Base-by-base conservation (phyloP, 768 basidiomycete genomes). In the Galerina sulciceps region DNA sequence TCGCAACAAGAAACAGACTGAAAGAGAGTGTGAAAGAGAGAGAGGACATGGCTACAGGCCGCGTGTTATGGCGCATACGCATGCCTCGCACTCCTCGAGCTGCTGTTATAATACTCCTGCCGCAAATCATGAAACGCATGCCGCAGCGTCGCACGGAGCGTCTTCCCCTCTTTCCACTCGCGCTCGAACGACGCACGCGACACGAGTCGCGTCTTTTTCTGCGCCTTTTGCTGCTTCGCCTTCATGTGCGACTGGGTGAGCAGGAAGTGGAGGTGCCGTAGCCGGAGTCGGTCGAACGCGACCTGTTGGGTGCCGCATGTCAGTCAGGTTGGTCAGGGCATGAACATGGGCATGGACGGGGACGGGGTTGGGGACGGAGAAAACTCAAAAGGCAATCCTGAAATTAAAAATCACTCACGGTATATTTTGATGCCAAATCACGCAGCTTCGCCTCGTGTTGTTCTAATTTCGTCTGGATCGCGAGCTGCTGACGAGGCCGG, bases 371-470 rank as follows among this genome's bases (percentile, higher is more conserved):
- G 26, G 5, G 26, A 31, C n/a, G n/a, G n/a, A n/a, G n/a, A 8
- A 31, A 31, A 31, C 26, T 31, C 26, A 31, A 31, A 31, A 31
- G 26, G 26, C 26, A 31, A 31, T 31, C 26, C 26, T 4, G 8
- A 31, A 31, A 31, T 31, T 31, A 31, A 31, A 31, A 31, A 8
- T 31, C 26, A 67, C 73, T 37, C 57, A 75, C 77, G 52, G 65
- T 68, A 63, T 75, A 74, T 58, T 77, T 76, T 53, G 70, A 68
- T 43, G 73, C 68, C 34, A 79, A 69, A 64, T 78, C 72, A 38
- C 65, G 62, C 53, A 78, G 59, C 61, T 79, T 79, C 49, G 60
- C 59, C 63, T 78, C 77, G 67, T 77, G 76, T 64, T 78, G 69
- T 53, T 69, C 66, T 53, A 77, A 63, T 69, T 78, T 79, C 41